Percentiles rank a stretch among this genome's conserved stretches.
These are phyloP conservation scores for Nemania serpens DNA, from an alignment of 2,329 filamentous ascomycete species.

Conservation along the genomic window DNA sequence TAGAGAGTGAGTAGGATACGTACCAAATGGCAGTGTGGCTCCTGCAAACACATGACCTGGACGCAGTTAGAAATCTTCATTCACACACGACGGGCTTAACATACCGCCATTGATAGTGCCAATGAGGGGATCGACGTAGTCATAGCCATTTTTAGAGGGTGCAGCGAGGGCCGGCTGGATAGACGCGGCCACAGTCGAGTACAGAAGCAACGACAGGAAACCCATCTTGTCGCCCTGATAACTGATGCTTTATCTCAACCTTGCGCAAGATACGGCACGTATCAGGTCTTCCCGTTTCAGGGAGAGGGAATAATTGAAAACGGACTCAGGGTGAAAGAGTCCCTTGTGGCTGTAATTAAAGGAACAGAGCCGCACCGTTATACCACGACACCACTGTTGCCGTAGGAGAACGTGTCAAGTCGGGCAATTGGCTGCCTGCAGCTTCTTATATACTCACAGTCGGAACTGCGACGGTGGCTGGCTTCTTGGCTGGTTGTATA, in stretches of 20 bases:
- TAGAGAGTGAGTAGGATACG: slow-evolving; percentile 5
- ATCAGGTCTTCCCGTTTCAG: not conserved
- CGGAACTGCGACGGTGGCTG: not conserved
- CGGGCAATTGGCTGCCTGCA: no score
- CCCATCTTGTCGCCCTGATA: slow-evolving; percentile 16
- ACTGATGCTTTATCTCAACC: slow-evolving; percentile 1
- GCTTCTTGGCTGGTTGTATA: not conserved
- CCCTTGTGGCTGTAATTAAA: no score
- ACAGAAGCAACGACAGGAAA: slow-evolving; percentile 20
- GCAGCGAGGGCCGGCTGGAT: slow-evolving; percentile 21
- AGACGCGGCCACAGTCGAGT: slow-evolving; percentile 11
- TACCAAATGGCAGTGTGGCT: slow-evolving; percentile 42
- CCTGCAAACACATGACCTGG: slow-evolving; percentile 45
- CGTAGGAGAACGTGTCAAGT: no score
- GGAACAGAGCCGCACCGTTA: no score
- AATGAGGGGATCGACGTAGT: slow-evolving; percentile 42
- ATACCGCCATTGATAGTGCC: slow-evolving; percentile 43
- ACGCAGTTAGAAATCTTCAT: slow-evolving; percentile 17
- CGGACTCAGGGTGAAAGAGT: not conserved
- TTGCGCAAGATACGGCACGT: not conserved
- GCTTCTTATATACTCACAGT: slow-evolving; percentile 3
- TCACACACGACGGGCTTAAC: not conserved
- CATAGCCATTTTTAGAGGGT: slow-evolving; percentile 31
- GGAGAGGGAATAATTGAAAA: no score
- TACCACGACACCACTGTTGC: no score